Conservation (phyloP, 2,329 filamentous ascomycete species). For the Meredithiella fracta region DNA sequence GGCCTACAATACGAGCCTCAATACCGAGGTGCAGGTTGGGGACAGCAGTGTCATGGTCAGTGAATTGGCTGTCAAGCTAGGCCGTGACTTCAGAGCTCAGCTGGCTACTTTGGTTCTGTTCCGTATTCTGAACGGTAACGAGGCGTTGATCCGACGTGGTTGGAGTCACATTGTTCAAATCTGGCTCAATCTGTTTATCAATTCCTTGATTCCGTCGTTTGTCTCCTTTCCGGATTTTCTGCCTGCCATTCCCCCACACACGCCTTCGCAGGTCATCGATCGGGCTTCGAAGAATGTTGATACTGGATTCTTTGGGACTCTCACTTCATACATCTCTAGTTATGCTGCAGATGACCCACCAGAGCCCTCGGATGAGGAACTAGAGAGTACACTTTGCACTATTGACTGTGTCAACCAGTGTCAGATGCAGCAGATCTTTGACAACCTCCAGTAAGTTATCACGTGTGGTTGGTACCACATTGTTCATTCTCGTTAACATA, state of each 20-base stretch:
- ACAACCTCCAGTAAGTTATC: conserved; percentile 51
- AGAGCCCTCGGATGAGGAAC: conserved; percentile 89
- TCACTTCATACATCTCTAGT: conserved; percentile 95
- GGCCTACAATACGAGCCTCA: conserved; percentile 69
- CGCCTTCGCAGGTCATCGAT: conserved; percentile 83
- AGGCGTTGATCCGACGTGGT: conserved; percentile 55
- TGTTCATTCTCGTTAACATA: neutral
- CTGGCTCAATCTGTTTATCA: conserved; percentile 89
- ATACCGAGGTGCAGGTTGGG: conserved; percentile 86
- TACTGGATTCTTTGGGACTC: conserved; percentile 76
- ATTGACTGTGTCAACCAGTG: conserved; percentile 90
- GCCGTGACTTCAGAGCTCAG: conserved; percentile 83
- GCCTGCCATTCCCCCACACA: conserved; percentile 72
- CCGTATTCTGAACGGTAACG: conserved; percentile 73
- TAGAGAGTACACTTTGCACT: conserved; percentile 87
- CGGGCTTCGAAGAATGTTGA: conserved; percentile 63
- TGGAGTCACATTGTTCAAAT: conserved; percentile 79
- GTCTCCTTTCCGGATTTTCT: conserved; percentile 42
- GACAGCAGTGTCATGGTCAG: conserved; percentile 96
- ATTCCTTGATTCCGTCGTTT: conserved; percentile 76
- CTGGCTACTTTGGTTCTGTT: conserved; percentile 91
- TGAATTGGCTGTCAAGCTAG: conserved; percentile 89
- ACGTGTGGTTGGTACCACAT: neutral
- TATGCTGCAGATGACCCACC: conserved; percentile 96
- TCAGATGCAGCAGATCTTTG: conserved; percentile 64